Evolutionary conservation across 345 rosid species (phyloP), one percentile per base, ranked within the genome.

Genomic region (Eucalyptus coolabah): DNA sequence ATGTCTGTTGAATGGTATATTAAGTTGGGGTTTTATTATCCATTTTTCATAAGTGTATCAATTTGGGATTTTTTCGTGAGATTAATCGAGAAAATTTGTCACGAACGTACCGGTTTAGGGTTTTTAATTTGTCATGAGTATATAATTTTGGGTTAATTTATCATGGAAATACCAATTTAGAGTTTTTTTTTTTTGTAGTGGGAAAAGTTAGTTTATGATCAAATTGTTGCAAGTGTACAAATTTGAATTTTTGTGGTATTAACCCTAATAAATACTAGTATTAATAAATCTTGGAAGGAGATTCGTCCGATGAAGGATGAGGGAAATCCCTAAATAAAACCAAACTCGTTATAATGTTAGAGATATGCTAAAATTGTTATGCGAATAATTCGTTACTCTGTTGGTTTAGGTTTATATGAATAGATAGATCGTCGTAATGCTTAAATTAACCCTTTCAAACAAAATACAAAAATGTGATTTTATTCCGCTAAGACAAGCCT

Each of bases 21-120:
- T 53, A 53, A 53, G 10, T 53, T 53, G 24, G 0, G 10, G 10
- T 53, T 19, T 53, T 53, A 53, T 7, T 18, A 7, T 53, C 2
- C 0, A 0, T 53, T 53, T 53, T 53, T 53, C 0, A 19, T 1
- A 19, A 53, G 2, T 53, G 0, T 19, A 19, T 0, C 0, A 53
- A 0, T 53, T 18, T 1, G 2, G 4, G 1, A 0, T n/a, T 18
- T 53, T 51, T 53, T 53, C 4, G 0, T 53, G 0, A 53, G 0
- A 18, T 53, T 53, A 53, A 53, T 18, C 9, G 24, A 53, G 2
- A 18, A 51, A 53, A 18, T 18, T 53, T 18, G 2, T 53, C 24
- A 3, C 1, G 1, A 3, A 3, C 1, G 1, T 18, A 51, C 2
- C 1, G 0, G 9, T 53, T 18, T 53, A 53, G 1, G 9, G 4